These are phyloP conservation scores for Pestalotiopsis sp. DNA, from an alignment of 2,329 filamentous ascomycete genomes.

Conservation along the genomic window DNA sequence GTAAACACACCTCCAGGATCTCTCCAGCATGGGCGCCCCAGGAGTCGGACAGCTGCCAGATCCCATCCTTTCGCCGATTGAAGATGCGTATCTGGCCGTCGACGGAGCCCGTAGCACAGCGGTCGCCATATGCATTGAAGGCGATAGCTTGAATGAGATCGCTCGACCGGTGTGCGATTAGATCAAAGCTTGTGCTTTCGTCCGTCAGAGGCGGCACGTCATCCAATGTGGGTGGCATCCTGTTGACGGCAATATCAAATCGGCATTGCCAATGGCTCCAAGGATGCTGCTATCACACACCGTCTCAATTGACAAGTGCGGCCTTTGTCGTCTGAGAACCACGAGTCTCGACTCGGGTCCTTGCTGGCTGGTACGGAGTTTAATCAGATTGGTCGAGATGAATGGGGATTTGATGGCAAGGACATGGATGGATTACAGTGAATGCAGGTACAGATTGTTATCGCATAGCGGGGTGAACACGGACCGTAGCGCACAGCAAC, in stretches of 20 bases:
- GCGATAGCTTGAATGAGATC: constrained; percentile 83
- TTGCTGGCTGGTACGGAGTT: neutral
- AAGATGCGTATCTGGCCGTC: constrained; percentile 94
- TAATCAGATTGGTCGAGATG: neutral
- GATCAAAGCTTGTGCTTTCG: constrained; percentile 55
- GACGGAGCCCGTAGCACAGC: constrained; percentile 87
- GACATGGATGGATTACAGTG: neutral
- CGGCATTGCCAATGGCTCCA: neutral
- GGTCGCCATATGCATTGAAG: constrained; percentile 91
- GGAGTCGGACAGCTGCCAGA: constrained; percentile 81
- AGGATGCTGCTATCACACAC: neutral
- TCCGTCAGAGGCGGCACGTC: constrained; percentile 28
- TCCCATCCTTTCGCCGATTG: constrained; percentile 76
- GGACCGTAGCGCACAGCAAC: neutral
- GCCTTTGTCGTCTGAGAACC: neutral
- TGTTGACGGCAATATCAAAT: neutral
- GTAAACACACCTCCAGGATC: constrained; percentile 71
- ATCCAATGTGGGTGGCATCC: constrained; percentile 14
- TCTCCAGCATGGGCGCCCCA: constrained; percentile 92
- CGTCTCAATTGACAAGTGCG: neutral
- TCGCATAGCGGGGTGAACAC: constrained; percentile 1
- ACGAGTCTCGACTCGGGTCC: neutral
- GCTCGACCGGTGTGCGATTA: constrained; percentile 74
- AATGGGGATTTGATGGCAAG: neutral
- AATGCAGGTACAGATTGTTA: constrained; percentile 2